These are phyloP conservation scores for Daldinia vernicosa DNA, from an alignment of 495 filamentous ascomycete genomes.

Conservation along the genomic window DNA sequence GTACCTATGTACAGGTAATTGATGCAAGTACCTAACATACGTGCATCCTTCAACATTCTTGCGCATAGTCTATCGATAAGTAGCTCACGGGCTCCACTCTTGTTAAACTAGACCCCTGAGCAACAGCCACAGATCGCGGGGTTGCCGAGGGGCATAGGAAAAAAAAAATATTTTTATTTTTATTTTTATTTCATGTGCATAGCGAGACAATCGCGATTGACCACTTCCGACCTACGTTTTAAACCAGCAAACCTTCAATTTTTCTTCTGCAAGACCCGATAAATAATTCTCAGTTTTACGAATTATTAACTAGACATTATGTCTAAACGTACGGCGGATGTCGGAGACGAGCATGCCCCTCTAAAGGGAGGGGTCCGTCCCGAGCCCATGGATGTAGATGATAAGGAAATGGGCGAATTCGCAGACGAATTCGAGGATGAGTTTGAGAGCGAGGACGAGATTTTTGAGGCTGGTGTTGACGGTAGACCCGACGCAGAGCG, in stretches of 20 bases:
- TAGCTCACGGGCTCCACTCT: not conserved
- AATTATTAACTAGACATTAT: conserved; percentile 54
- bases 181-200: not conserved
- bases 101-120: not conserved
- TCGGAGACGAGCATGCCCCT: conserved; percentile 61
- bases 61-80: conserved; percentile 3
- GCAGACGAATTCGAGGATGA: conserved; percentile 98
- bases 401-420: conserved; percentile 81
- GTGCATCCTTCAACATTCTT: not conserved
- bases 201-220: not conserved
- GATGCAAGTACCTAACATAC: not conserved
- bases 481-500: conserved; percentile 91
- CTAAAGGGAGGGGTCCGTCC: conserved; percentile 77
- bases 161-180: conserved; percentile 25
- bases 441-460: conserved; percentile 95
- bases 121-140: conserved; percentile 46
- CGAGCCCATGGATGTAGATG: conserved; percentile 61
- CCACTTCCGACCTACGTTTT: not conserved
- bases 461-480: conserved; percentile 92
- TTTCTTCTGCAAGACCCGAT: not conserved
- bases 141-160: conserved; percentile 32
- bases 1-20: too few species aligned
- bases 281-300: not conserved
- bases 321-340: conserved; percentile 74
- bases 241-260: not conserved